Evolutionary conservation across 306 rosid species (phyloP).

Genomic region (Trifolium repens): DNA sequence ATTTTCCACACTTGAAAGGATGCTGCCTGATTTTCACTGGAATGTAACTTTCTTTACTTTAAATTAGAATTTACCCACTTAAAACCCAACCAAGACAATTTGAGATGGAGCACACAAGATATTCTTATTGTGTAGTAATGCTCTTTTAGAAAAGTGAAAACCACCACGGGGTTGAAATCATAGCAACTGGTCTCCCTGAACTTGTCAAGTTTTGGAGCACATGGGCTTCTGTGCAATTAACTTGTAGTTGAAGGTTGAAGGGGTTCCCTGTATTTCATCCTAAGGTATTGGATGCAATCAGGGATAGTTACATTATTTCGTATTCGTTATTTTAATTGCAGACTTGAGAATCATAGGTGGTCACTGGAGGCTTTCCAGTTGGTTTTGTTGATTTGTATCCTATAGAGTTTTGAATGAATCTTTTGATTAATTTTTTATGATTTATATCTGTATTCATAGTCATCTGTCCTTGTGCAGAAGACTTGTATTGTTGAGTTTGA

Average conservation of each 20-base stretch:
- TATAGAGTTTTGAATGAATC: conserved; percentile 30
- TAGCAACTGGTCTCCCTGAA: conserved; percentile 5
- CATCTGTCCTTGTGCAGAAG: conserved; percentile 40
- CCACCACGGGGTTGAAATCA: neutral
- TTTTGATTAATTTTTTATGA: conserved; percentile 17
- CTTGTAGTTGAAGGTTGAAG: conserved; percentile 15
- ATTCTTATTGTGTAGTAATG: neutral
- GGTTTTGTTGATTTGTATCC: conserved; percentile 15
- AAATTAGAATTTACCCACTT: conserved; percentile 1
- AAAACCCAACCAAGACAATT: conserved; percentile 16
- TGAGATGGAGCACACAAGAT: neutral
- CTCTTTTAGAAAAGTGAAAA: conserved; percentile 10
- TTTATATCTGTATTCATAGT: conserved; percentile 10
- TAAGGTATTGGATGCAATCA: conserved; percentile 1
- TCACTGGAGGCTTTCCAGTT: conserved; percentile 20
- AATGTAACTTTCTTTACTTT: neutral
- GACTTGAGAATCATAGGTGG: neutral
- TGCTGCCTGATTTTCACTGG: neutral
- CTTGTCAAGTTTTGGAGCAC: conserved; percentile 1
- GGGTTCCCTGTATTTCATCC: conserved; percentile 5
- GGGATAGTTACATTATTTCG: conserved; percentile 7
- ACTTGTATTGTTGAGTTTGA: conserved; percentile 61
- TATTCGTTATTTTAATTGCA: neutral
- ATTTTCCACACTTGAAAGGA: neutral
- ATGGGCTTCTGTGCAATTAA: neutral